Evolutionary conservation across 495 filamentous ascomycete species (phyloP).

Genomic region (Talaromyces nanjingensis): DNA sequence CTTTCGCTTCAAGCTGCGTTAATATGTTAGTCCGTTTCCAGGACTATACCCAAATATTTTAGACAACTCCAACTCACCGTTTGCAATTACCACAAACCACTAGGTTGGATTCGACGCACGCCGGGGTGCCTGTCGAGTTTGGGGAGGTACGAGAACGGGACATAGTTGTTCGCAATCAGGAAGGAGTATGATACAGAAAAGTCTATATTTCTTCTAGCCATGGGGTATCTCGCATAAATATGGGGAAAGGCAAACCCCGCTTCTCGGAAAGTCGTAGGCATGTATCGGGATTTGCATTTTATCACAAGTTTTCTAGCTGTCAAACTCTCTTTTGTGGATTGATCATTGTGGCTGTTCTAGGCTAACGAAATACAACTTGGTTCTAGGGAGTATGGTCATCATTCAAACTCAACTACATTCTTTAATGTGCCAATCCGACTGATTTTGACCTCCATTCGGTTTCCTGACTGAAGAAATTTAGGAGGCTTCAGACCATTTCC

Average conservation of each 20-base stretch:
- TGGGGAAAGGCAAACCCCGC: not conserved
- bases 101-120: not conserved
- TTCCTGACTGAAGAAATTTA: conserved; percentile 28
- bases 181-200: not conserved
- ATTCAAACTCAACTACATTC: conserved; percentile 23
- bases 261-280: not conserved
- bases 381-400: not conserved
- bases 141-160: not conserved
- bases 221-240: not conserved
- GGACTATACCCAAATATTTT: not conserved
- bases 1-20: not conserved
- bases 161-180: not conserved
- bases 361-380: too few relatives aligned
- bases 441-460: conserved; percentile 31
- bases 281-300: not conserved
- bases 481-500: conserved; percentile 26
- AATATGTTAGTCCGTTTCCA: too few relatives aligned
- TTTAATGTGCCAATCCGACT: conserved; percentile 27
- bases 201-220: not conserved
- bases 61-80: not conserved
- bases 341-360: too few relatives aligned
- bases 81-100: not conserved
- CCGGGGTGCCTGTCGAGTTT: not conserved
- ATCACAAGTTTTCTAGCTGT: too few relatives aligned
- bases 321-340: not conserved